Percentiles rank a stretch among this genome's conserved stretches.
Evolutionary conservation across 805 yeast species (phyloP).

Genomic region (Zygosaccharomyces lentus): DNA sequence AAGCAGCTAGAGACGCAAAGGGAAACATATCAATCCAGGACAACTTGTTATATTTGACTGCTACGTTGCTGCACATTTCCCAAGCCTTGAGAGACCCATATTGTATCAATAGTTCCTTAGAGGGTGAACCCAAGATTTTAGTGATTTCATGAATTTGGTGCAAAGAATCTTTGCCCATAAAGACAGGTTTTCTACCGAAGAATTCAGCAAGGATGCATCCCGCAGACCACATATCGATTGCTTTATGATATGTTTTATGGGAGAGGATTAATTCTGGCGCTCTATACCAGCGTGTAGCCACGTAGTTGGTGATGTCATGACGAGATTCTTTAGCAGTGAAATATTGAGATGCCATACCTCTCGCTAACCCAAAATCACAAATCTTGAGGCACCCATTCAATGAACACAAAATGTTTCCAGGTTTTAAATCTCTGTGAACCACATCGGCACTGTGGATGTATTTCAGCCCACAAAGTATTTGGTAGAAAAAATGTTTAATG

Average conservation of each 20-base stretch:
- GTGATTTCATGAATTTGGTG: slow-evolving; percentile 70
- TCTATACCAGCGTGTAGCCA: slow-evolving; percentile 93
- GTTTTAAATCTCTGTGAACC: slow-evolving; percentile 87
- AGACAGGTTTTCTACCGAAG: slow-evolving; percentile 73
- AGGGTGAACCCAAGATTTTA: slow-evolving; percentile 69
- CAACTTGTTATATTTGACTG: slow-evolving; percentile 39
- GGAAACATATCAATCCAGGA: slow-evolving; percentile 59
- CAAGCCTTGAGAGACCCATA: slow-evolving; percentile 46
- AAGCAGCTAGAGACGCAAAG: slow-evolving; percentile 49
- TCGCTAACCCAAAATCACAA: slow-evolving; percentile 90
- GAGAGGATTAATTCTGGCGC: slow-evolving; percentile 85
- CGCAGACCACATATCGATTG: slow-evolving; percentile 88
- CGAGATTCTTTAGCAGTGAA: slow-evolving; percentile 13
- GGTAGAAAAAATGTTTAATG: slow-evolving; percentile 69
- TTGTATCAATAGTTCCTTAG: slow-evolving; percentile 40
- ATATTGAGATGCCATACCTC: slow-evolving; percentile 53
- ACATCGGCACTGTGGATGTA: slow-evolving; percentile 91
- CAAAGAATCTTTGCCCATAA: slow-evolving; percentile 66
- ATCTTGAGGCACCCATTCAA: slow-evolving; percentile 72
- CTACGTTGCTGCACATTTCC: slow-evolving; percentile 43
- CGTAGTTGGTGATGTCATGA: slow-evolving; percentile 68
- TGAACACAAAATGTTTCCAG: slow-evolving; percentile 80
- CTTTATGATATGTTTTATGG: slow-evolving; percentile 53
- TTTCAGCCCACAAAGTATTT: slow-evolving; percentile 78
- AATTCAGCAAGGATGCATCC: slow-evolving; percentile 89